A percentile compares a stretch with the other conserved stretches of the same genome.
These are phyloP conservation scores for Apiospora arundinis DNA, from an alignment of 2,329 filamentous ascomycete genomes.

Conservation along the genomic window DNA sequence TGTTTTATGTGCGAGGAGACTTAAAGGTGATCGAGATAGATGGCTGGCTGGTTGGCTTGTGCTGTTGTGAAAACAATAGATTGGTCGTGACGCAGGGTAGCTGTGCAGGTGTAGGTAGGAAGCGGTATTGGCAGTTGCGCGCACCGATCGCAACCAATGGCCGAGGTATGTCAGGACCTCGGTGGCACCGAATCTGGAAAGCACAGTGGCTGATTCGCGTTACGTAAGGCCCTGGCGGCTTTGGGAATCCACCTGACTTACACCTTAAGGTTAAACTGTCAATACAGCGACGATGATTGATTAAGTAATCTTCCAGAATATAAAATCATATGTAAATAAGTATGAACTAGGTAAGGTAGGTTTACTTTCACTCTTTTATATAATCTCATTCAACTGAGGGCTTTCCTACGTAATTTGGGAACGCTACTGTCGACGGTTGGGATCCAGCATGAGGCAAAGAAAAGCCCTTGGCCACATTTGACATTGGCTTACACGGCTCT, in stretches of 20 bases:
- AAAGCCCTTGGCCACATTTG: not conserved
- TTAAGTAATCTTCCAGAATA: too few species aligned
- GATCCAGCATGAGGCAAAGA: too few species aligned
- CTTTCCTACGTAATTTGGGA: too few species aligned
- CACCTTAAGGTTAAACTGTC: too few species aligned
- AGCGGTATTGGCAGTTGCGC: not conserved
- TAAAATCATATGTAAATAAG: too few species aligned
- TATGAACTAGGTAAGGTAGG: too few species aligned
- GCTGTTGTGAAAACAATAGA: not conserved
- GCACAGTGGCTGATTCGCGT: not conserved
- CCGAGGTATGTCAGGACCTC: constrained; percentile 9
- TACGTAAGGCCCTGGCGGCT: not conserved
- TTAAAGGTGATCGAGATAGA: not conserved
- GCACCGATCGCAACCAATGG: constrained; percentile 5
- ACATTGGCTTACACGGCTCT: not conserved
- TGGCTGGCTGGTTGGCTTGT: not conserved
- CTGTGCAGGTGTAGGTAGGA: not conserved
- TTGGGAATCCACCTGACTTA: too few species aligned
- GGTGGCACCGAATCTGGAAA: not conserved
- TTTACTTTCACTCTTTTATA: too few species aligned
- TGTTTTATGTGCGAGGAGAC: not conserved
- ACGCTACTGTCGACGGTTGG: too few species aligned
- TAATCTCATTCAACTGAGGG: too few species aligned
- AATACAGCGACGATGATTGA: too few species aligned
- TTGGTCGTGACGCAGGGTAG: not conserved